Evolutionary conservation across 768 basidiomycete species (phyloP), one percentile per base, ranked within the genome.

Genomic region (Collybia sp.): DNA sequence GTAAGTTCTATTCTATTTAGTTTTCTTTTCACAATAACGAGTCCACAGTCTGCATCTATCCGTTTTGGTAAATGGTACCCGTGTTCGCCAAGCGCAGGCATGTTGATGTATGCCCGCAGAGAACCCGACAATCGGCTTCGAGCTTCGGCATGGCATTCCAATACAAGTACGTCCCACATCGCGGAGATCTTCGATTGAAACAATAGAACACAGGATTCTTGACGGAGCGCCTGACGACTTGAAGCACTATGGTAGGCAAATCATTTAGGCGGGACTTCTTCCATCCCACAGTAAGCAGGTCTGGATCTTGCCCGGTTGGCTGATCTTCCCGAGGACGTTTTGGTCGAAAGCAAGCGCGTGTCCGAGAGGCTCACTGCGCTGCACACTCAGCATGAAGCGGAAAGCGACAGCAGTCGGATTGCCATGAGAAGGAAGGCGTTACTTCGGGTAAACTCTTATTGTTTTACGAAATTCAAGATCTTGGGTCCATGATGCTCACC

Each of bases 251-350:
- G 90, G 90, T 88, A 38, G 52, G 52, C 17, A 43, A 20, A 44
- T 43, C 32, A 47, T 20, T 36, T n/a, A 34, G 40, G 37, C 8
- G 19, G 11, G 43, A 15, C 8, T 15, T 46, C n/a, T 46, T 17
- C 19, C 45, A 12, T 46, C 36, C 34, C n/a, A 44, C 17, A 6
- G 18, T 12, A 31, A 31, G 17, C 51, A 94, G 94, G 95, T 2
- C 70, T 99, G 10, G 88, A 96, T 54, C 77, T 97, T 19, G 93
- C 94, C 11, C 79, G 80, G 40, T 75, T 95, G 5, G 93, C 92
- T 1, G 91, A 93, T 57, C 70, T 99, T 0, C 95, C 95, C 0
- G 51, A 61, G 0, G 78, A 87, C 40, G 80, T 95, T 11, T 60
- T 93, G 35, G 51, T 56, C 3, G 82, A 87, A 60, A 83, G 77